Conservation (phyloP, 2,329 filamentous ascomycete species). For the Chaetomium strumarium region DNA sequence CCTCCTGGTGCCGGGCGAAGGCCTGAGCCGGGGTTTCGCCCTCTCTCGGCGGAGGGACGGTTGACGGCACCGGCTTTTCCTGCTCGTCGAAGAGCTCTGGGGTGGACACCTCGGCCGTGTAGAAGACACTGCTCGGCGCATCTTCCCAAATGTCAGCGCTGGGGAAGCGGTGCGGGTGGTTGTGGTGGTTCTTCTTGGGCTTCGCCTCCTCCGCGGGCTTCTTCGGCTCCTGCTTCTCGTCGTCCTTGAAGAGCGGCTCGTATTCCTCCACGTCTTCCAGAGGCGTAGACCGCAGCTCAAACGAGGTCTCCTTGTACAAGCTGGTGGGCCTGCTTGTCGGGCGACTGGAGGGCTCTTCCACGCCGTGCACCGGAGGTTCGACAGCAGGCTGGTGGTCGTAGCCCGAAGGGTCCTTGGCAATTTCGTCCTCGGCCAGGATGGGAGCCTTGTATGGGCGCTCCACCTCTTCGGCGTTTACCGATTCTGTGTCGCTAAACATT, state of each 20-base stretch:
- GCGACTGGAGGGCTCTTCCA: conserved; percentile 53
- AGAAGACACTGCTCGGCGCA: conserved; percentile 76
- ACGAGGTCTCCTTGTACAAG: conserved; percentile 51
- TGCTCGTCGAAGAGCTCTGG: conserved; percentile 50
- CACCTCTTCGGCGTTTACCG: conserved; percentile 42
- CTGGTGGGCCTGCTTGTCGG: conserved; percentile 60
- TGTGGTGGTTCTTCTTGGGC: conserved; percentile 37
- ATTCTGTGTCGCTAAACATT: conserved; percentile 41
- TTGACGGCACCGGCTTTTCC: conserved; percentile 17
- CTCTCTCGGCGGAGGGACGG: conserved; percentile 31
- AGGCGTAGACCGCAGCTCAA: conserved; percentile 58
- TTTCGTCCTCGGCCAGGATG: conserved; percentile 84
- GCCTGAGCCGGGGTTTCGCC: conserved; percentile 55
- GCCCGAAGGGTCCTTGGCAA: conserved; percentile 64
- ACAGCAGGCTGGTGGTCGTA: conserved; percentile 74
- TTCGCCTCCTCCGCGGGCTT: conserved; percentile 33
- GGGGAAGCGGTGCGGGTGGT: conserved; percentile 68
- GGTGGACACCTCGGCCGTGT: conserved; percentile 75
- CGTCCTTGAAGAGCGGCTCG: conserved; percentile 86
- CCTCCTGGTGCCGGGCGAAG: conserved; percentile 61
- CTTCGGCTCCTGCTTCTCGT: conserved; percentile 45
- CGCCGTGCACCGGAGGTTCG: conserved; percentile 59
- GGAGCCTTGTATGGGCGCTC: conserved; percentile 64
- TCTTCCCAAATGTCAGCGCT: conserved; percentile 98
- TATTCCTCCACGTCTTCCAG: conserved; percentile 90